Percentiles rank a stretch among this genome's conserved stretches.
Evolutionary conservation across 352 stramenopile genomes (phyloP).

Genomic region (Phytophthora melonis): DNA sequence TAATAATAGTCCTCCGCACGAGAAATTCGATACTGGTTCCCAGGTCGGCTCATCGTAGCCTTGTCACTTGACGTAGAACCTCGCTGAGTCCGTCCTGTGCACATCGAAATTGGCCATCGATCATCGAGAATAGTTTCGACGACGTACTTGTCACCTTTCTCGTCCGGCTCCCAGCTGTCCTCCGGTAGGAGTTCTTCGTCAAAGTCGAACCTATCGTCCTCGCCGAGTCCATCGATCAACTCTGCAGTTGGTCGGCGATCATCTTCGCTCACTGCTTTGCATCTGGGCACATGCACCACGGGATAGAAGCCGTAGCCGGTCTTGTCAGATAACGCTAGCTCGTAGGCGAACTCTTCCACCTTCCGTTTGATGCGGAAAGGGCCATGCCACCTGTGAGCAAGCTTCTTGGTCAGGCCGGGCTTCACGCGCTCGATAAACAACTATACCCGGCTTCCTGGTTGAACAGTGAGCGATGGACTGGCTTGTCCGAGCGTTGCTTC

Average conservation of each 20-base stretch:
- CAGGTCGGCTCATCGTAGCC: background rate
- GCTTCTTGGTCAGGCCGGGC: too few relatives aligned
- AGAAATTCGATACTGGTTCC: background rate
- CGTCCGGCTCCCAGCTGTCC: background rate
- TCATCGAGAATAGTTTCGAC: background rate
- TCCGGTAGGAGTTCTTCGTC: background rate
- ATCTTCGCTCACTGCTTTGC: background rate
- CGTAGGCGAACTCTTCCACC: too few relatives aligned
- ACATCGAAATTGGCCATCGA: background rate
- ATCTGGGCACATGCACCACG: background rate
- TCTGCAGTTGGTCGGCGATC: too few relatives aligned
- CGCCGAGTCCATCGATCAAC: too few relatives aligned
- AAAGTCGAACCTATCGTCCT: too few relatives aligned
- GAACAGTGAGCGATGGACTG: too few relatives aligned
- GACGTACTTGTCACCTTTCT: background rate
- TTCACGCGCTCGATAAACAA: too few relatives aligned
- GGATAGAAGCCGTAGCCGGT: background rate
- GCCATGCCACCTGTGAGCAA: too few relatives aligned
- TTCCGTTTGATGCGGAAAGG: too few relatives aligned
- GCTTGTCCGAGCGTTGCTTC: too few relatives aligned
- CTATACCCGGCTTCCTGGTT: too few relatives aligned
- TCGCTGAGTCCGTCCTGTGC: background rate
- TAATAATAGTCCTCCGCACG: too few relatives aligned
- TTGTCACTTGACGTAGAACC: background rate
- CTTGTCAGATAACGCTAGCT: background rate